phyloP scores from a whole-genome alignment of 805 yeast species.

The Saturnispora besseyi region DNA sequence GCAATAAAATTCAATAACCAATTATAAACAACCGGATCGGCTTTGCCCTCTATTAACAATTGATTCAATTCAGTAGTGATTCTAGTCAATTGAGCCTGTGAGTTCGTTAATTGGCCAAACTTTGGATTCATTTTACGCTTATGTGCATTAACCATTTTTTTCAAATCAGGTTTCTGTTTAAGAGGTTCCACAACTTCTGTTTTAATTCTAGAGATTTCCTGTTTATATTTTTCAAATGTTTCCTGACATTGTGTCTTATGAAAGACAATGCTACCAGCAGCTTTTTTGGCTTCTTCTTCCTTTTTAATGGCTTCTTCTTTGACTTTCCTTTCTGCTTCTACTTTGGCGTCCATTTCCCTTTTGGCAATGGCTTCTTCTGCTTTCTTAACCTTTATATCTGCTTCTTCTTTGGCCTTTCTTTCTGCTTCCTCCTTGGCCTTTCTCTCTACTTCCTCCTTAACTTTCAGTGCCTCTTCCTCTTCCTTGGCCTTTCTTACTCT shows the following conservation, averaged over 20 bases:
- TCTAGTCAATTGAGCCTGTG: constrained; percentile 45
- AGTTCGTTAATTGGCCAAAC: constrained; percentile 84
- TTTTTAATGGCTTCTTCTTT: constrained; percentile 8
- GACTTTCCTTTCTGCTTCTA: constrained; percentile 15
- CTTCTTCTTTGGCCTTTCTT: constrained; percentile 11
- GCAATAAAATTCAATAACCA: constrained; percentile 81
- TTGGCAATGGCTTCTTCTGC: constrained; percentile 15
- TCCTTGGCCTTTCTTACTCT: constrained; percentile 16
- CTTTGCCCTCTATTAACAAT: constrained; percentile 40
- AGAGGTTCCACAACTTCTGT: constrained; percentile 47
- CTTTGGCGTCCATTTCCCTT: constrained; percentile 20
- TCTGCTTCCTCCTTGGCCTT: constrained; percentile 15
- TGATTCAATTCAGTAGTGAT: constrained; percentile 43
- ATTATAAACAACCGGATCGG: constrained; percentile 43
- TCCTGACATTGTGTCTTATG: constrained; percentile 32
- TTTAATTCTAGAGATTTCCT: constrained; percentile 52
- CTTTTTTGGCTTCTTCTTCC: constrained; percentile 18
- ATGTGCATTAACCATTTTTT: constrained; percentile 46
- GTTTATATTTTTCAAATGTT: constrained; percentile 39
- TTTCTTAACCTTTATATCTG: constrained; percentile 16
- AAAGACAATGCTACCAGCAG: constrained; percentile 16
- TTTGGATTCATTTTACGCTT: constrained; percentile 78
- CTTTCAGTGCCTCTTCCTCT: constrained; percentile 14
- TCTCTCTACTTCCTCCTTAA: constrained; percentile 13
- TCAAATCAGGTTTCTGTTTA: constrained; percentile 31